Base-by-base conservation (phyloP, 164 flowering plant genomes). In the Kalanchoe fedtschenkoi region DNA sequence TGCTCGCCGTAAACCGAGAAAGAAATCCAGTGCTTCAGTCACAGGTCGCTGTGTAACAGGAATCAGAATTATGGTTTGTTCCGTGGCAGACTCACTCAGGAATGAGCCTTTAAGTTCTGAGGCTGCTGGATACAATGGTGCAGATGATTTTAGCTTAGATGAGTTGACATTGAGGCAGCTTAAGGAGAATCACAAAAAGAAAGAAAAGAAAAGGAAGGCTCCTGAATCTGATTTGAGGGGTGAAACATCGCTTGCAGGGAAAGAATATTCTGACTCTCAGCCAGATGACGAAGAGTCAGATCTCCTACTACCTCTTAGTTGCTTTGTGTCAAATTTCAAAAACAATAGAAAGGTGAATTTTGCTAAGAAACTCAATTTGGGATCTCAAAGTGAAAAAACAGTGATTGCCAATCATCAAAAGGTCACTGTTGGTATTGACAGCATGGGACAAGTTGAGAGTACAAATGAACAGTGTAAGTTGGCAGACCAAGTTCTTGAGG, bases 131-230 rank as follows among this genome's bases (percentile, higher is more conserved):
- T 11, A 16, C 8, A 24, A 9, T 15, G 28, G 17, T 51, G 2
- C 56, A 11, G 16, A 51, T 51, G 32, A 51, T 26, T 24, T 13
- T 51, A 11, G 16, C 56, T 51, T 32, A 26, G 56, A 51, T 51
- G 56, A 51, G 16, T 2, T 51, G 56, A 51, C 56, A 26, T 51
- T 51, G 56, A 16, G 28, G 14, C 32, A 51, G 16, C 5, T 24
- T 3, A 11, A 1, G 32, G 21, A 51, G 2, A 26, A 24, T 13
- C 4, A 1, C 56, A 51, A 28, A 51, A 26, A 51, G 32, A 51
- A 51, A 51, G 56, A 32, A 26, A 51, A 51, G 56, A 51, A 51
- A 26, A 51, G 56, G 26, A 51, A 51, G 26, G 4, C 56, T 51
- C 56, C 56, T 51, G 56, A 51, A 51, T 26, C 56, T 26, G 56